Base-by-base conservation (phyloP, 139 green algal species). In the Protoeuglena noctilucae region DNA sequence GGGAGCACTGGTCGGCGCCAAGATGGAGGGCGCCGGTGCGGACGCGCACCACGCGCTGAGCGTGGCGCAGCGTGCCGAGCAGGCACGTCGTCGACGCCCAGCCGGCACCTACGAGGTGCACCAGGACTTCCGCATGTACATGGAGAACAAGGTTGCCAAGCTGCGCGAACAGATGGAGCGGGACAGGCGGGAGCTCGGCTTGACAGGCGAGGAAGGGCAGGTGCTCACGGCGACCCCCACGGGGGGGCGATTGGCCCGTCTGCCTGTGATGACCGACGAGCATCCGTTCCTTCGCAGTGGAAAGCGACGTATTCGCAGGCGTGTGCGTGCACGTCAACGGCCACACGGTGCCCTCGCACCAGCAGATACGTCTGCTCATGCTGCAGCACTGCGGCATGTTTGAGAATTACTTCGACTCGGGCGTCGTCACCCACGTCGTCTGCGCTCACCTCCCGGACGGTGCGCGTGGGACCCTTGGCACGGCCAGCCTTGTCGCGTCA, bases 331-430 rank as follows among this genome's bases (percentile, higher is more conserved):
- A 80, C 58, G 87, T 96, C 28, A 91, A 96, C 61, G 87, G 87
- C 2, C 75, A 75, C 49, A 95, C 86, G 3, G 24, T 41, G 2
- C 85, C 85, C 7, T 22, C 21, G 9, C 34, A 43, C 34, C 70
- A 86, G 74, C 87, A 95, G 65, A 71, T 97, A 3, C 86, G 84
- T 62, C 74, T 87, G 23, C 61, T 97, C 3, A 97, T 97, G 89
- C 65, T 81, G 1, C 27, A 69, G 43, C 80, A 97, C 60, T 89
- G 89, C 0, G 89, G 89, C 28, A 34, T 53, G 22, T 95, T 93
- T 62, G 79, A 91, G 49, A 88, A 88, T 54, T 75, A 75, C 61
- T 70, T 47, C 47, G 93, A 93, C 56, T 73, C 66, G n/a, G 62
- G 51, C 51, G 62, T 73, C 14, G 79, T 94, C 4, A 96, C 89